Conservation (phyloP, 495 filamentous ascomycete species). For the Pseudomonodictys pantanalensis region DNA sequence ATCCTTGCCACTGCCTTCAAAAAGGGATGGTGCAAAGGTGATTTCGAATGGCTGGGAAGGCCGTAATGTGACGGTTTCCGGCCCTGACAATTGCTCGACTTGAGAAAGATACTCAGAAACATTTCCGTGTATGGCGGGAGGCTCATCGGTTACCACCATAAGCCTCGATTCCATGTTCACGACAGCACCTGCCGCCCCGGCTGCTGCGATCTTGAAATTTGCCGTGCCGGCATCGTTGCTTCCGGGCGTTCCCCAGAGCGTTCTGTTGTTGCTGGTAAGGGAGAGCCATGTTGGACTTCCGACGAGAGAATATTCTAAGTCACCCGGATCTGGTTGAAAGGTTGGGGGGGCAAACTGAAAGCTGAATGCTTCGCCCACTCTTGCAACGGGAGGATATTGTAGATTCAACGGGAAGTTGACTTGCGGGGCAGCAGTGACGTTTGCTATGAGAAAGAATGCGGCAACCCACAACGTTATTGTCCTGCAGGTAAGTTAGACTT, state of each 20-base stretch:
- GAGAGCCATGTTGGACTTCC: conserved; percentile 67
- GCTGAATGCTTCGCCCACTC: conserved; percentile 58
- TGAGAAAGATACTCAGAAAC: conserved; percentile 33
- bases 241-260: conserved; percentile 63
- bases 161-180: conserved; percentile 35
- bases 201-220: conserved; percentile 46
- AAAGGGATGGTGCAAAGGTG: conserved; percentile 33
- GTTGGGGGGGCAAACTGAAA: conserved; percentile 69
- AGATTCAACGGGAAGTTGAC: conserved; percentile 70
- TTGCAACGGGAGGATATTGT: conserved; percentile 73
- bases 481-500: too few relatives aligned
- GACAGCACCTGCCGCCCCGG: conserved; percentile 29
- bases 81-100: conserved; percentile 35
- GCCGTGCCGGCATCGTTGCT: conserved; percentile 54
- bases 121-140: conserved; percentile 13
- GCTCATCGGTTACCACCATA: conserved; percentile 19
- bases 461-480: too few relatives aligned
- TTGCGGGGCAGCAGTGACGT: conserved; percentile 46
- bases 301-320: conserved; percentile 60
- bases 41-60: conserved; percentile 33
- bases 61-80: conserved; percentile 27
- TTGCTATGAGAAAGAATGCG: conserved; percentile 5
- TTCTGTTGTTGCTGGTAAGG: conserved; percentile 59
- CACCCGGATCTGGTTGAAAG: conserved; percentile 53
- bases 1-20: conserved; percentile 31